Percentiles rank a stretch among this genome's conserved stretches.
phyloP scores from a whole-genome alignment of 2,329 filamentous ascomycete species.

The Ophiosphaerella korrae region DNA sequence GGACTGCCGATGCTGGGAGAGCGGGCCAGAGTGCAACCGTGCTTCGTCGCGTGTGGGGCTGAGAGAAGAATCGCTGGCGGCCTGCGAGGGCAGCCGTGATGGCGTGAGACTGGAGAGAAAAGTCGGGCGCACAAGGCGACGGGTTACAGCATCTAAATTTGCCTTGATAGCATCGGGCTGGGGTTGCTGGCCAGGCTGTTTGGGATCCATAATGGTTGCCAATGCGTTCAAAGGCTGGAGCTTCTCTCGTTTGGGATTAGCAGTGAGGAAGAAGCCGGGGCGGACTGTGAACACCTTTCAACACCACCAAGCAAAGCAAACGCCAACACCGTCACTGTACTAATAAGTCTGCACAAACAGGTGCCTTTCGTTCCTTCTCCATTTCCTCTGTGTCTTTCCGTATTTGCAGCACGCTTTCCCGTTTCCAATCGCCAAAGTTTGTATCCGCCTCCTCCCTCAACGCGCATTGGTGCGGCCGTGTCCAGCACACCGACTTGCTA shows the following conservation, averaged over 20 bases:
- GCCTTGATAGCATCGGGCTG: constrained; percentile 39
- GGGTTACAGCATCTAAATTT: constrained; percentile 40
- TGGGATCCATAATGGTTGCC: constrained; percentile 36
- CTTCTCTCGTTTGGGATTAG: constrained; percentile 40
- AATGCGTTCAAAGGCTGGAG: constrained; percentile 30
- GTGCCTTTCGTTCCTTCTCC: constrained; percentile 20
- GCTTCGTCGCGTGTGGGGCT: constrained; percentile 41
- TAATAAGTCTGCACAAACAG: constrained; percentile 15
- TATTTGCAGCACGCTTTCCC: constrained; percentile 8
- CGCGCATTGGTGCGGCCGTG: background rate
- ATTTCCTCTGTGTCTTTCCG: constrained; percentile 15
- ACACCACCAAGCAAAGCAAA: constrained; percentile 19
- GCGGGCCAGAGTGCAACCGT: constrained; percentile 32
- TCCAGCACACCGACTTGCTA: constrained; percentile 1
- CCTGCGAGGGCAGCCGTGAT: constrained; percentile 45
- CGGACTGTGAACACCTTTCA: constrained; percentile 36
- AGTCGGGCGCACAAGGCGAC: constrained; percentile 36
- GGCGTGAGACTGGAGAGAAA: constrained; percentile 45
- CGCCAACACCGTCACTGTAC: constrained; percentile 4
- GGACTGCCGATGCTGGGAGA: constrained; percentile 35
- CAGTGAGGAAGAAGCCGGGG: constrained; percentile 21
- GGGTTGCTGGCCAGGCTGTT: constrained; percentile 25
- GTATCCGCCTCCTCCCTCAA: background rate
- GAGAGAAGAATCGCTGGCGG: constrained; percentile 45
- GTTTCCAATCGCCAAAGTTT: constrained; percentile 13